Evolutionary conservation across 2,329 filamentous ascomycete species (phyloP).

Genomic region (Fusarium devonianum): DNA sequence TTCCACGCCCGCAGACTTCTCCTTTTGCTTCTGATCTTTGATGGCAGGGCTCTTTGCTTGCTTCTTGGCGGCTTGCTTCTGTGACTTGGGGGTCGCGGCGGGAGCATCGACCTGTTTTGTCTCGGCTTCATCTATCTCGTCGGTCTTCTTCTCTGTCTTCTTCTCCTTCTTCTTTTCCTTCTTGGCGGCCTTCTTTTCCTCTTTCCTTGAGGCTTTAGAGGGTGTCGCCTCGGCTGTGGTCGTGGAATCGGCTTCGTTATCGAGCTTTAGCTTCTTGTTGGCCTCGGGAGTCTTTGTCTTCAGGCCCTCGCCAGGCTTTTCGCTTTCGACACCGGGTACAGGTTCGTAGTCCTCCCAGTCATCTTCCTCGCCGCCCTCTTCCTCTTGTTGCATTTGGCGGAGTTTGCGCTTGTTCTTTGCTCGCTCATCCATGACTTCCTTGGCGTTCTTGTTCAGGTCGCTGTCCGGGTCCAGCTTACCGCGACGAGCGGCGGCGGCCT

Average conservation of each 20-base stretch:
- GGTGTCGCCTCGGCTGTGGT: conserved; percentile 54
- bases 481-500: conserved; percentile 81
- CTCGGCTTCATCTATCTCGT: conserved; percentile 48
- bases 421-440: conserved; percentile 89
- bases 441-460: conserved; percentile 78
- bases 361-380: conserved; percentile 53
- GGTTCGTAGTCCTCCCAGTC: conserved; percentile 55
- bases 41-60: conserved; percentile 33
- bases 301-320: conserved; percentile 70
- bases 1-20: conserved; percentile 23
- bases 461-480: conserved; percentile 93
- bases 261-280: conserved; percentile 63
- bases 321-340: conserved; percentile 63
- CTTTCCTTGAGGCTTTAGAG: conserved; percentile 59
- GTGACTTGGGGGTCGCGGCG: conserved; percentile 33
- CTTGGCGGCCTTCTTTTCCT: conserved; percentile 60
- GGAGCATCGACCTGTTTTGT: conserved; percentile 41
- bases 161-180: conserved; percentile 56
- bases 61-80: conserved; percentile 42
- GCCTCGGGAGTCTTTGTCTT: conserved; percentile 56
- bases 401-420: conserved; percentile 82
- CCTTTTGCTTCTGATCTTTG: conserved; percentile 29
- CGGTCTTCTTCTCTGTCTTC: conserved; percentile 53
- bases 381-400: conserved; percentile 64
- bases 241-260: conserved; percentile 38